Percentiles rank a stretch among this genome's conserved stretches.
These are phyloP conservation scores for Syzygium jambos DNA, from an alignment of 345 rosid genomes.

Conservation along the genomic window DNA sequence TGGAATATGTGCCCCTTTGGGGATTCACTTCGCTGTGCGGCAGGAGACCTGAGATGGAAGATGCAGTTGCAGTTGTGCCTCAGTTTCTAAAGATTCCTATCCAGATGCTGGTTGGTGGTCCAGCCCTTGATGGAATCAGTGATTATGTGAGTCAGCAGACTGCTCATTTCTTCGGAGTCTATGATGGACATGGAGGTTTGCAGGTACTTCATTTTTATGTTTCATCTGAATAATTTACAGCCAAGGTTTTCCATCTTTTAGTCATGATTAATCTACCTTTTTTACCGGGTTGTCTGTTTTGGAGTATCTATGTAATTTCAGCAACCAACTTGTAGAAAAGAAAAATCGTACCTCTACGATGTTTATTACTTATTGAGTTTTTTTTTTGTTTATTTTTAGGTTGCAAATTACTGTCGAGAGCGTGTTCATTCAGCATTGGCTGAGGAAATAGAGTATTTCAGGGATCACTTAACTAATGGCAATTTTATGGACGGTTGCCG, in stretches of 20 bases:
- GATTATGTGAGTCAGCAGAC: conserved; percentile 45
- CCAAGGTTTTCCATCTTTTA: neutral
- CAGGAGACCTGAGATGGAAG: conserved; percentile 98
- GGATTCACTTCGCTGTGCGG: conserved; percentile 78
- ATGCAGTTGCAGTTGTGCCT: conserved; percentile 65
- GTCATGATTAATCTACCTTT: neutral
- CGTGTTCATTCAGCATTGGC: conserved; percentile 61
- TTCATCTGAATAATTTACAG: neutral
- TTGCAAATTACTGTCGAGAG: conserved; percentile 77
- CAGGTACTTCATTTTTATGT: conserved; percentile 35
- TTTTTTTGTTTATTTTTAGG: conserved; percentile 25
- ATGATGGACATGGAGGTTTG: conserved; percentile 97
- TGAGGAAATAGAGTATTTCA: conserved; percentile 55
- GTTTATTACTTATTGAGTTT: neutral
- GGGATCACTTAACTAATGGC: conserved; percentile 29
- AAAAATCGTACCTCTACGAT: neutral
- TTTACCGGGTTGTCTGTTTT: neutral
- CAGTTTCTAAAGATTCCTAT: conserved; percentile 57
- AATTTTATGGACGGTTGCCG: conserved; percentile 46
- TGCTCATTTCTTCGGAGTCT: conserved; percentile 86
- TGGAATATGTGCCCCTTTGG: conserved; percentile 87
- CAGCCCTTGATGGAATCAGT: conserved; percentile 43
- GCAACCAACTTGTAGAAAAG: neutral
- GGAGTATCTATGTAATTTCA: neutral
- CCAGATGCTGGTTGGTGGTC: conserved; percentile 61